Evolutionary conservation across 169 alveolate species (phyloP).

Genomic region (Besnoitia besnoiti): DNA sequence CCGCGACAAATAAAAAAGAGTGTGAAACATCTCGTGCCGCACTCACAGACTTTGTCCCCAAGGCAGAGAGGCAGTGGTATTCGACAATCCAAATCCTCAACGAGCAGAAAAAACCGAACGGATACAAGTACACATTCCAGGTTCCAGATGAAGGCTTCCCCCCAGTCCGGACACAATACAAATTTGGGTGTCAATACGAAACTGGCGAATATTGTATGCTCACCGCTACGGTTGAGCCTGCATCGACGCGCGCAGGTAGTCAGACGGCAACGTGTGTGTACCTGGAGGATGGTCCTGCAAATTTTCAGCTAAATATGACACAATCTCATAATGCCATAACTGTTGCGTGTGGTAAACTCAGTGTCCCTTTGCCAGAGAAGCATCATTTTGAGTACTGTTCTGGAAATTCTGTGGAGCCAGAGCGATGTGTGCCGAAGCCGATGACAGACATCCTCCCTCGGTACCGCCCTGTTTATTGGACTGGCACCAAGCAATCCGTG

Average conservation of each 20-base stretch:
- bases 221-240: neutral
- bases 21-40: neutral
- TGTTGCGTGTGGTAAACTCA: neutral
- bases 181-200: neutral
- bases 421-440: neutral
- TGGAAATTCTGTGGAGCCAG: neutral
- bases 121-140: neutral
- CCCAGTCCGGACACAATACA: neutral
- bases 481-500: neutral
- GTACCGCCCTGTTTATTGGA: neutral
- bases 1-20: neutral
- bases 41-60: neutral
- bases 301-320: neutral
- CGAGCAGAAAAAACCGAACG: neutral
- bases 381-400: neutral
- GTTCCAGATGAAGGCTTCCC: neutral
- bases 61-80: neutral
- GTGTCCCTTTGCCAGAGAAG: neutral
- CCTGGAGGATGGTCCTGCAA: neutral
- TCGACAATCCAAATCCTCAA: no score
- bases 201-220: neutral
- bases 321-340: neutral
- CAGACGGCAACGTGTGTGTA: neutral
- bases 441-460: neutral
- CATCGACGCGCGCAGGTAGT: neutral